Evolutionary conservation across 2,329 filamentous ascomycete genomes (phyloP), one percentile per base, ranked within the genome.

Genomic region (Phyllosticta ampelicida): DNA sequence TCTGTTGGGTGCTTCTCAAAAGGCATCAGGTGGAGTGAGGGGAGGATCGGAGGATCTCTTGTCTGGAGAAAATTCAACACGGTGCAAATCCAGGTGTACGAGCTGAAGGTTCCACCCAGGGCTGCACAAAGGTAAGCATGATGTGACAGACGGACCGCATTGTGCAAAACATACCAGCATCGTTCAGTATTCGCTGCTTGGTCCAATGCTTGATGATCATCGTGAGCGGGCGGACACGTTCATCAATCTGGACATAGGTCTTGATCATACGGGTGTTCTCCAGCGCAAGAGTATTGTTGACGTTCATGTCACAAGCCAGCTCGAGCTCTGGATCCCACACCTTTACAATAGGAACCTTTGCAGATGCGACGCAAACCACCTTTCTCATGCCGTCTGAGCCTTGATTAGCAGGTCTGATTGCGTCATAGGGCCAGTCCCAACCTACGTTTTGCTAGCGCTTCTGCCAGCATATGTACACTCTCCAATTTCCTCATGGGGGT

Each of bases 121-220:
- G 88, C 94, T 95, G 69, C 30, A 60, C 19, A n/a, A 8, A 56
- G 13, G 20, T 63, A 56, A 65, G 64, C 36, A 19, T 21, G 23
- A 26, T 3, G 48, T n/a, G n/a, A 23, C 56, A 36, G 30, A 19
- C 20, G 13, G 36, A 11, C 9, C 10, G 21, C 11, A 8, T 26
- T 18, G 8, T 10, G 44, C 21, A 44, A 21, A 55, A 75, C 86
- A 77, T 78, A 95, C 91, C 92, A 70, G 94, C 94, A 77, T 99
- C 94, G 69, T 99, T 99, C 65, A 99, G 79, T 66, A 96, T 86
- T 71, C 94, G 85, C 72, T 83, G 83, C 74, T 94, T 89, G 58
- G 94, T 96, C 94, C 94, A 99, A 75, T 97, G 83, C 73, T 99
- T 99, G 74, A 99, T 83, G 61, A 95, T 88, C 90, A 99, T 97